Conservation (phyloP, 306 rosid genomes). For the Oemleria cerasiformis region DNA sequence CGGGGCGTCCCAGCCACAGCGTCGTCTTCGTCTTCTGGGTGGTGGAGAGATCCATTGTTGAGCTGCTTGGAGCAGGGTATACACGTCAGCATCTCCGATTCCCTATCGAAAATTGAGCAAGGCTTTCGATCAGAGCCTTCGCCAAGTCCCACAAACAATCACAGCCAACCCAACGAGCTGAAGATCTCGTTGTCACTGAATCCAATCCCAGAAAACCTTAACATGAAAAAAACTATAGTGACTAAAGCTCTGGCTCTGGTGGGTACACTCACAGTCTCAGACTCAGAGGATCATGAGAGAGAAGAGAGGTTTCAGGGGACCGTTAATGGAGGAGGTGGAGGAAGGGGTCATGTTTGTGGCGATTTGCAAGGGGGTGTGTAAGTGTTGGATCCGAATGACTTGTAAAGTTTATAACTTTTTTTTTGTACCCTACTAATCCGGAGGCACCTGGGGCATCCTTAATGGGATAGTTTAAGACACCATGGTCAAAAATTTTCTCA, state of each 20-base stretch:
- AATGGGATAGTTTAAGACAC: no score
- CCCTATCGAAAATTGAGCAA: background rate
- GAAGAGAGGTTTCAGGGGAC: conserved; percentile 21
- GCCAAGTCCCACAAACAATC: background rate
- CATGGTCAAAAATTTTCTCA: no score
- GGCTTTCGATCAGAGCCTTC: background rate
- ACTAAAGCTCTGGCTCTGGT: background rate
- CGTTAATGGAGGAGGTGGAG: conserved; percentile 23
- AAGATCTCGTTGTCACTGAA: background rate
- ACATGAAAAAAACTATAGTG: background rate
- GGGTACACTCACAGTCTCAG: background rate
- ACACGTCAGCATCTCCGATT: conserved; percentile 79
- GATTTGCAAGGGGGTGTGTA: conserved; percentile 33
- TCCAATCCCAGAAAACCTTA: background rate
- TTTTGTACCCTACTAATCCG: no score
- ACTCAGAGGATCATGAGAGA: conserved; percentile 1
- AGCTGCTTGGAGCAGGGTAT: conserved; percentile 91
- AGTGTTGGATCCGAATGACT: conserved; percentile 38
- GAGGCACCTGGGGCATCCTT: no score
- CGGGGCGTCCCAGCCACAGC: conserved; percentile 61
- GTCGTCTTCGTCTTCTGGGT: conserved; percentile 63
- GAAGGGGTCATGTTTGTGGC: conserved; percentile 20
- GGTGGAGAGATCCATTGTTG: conserved; percentile 83
- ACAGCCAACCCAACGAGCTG: background rate
- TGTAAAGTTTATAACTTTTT: no score